Base-by-base conservation (phyloP, 305 asterid genomes). In the Stenogyne calaminthoides region DNA sequence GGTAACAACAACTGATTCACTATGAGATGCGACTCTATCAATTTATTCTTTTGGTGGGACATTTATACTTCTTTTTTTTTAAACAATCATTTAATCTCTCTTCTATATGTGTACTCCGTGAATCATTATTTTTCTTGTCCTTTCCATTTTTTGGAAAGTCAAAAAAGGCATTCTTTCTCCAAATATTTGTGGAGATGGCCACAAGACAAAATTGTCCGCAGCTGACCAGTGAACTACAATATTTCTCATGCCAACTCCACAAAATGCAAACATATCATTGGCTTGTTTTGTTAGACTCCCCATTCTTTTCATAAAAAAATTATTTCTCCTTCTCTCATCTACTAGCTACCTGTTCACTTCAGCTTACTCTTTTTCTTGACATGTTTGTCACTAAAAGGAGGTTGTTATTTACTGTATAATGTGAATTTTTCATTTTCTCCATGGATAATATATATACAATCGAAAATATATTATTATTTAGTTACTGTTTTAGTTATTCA, bases 101-200 rank as follows among this genome's bases (percentile, higher is more conserved):
- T 1, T 32, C 7, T 32, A 32, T 32, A 25, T 25, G 29, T 25
- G 29, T 25, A 1, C 29, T 3, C 2, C 25, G 25, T 22, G 25
- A 12, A 39, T 44, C 9, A 69, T 54, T 73, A 68, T 61, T 16
- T 67, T 44, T 20, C 36, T 76, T 15, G 14, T 39, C 44, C 78
- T 61, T 8, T 67, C 76, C 54, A 9, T 3, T 1, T n/a, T 22
- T 9, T 2, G 78, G 34, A 22, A 22, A 67, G 1, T 62, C 60
- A 32, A 56, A 20, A 5, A 76, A 72, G 62, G 64, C 44, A 76
- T 19, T 37, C 78, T 76, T 25, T 62, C 49, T 14, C 37, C n/a
- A 0, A 67, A 55, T 9, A 22, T 9, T 6, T 25, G 27, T 3
- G 81, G 70, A 3, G 76, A 61, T 15, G 76, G 78, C 78, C 83